Percentiles rank a stretch among this genome's conserved stretches.
These are phyloP conservation scores for Tolypocladium nubicola DNA, from an alignment of 2,329 filamentous ascomycete genomes.

Conservation along the genomic window DNA sequence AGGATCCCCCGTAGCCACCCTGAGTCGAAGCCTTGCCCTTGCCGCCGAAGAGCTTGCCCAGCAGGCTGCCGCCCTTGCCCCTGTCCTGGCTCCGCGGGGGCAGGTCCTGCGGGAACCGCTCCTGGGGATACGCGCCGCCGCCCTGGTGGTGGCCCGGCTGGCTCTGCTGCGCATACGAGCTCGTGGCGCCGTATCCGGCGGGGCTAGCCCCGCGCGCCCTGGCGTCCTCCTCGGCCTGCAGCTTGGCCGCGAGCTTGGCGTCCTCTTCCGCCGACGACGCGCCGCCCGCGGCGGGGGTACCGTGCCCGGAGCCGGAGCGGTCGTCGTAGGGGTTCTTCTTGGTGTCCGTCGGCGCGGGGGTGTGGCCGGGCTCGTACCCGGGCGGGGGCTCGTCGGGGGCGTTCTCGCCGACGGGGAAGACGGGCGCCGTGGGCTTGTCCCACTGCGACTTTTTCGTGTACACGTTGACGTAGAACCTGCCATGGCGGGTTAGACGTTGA, in stretches of 20 bases:
- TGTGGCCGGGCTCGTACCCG: conserved; percentile 43
- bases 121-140: conserved; percentile 13
- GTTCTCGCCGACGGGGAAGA: conserved; percentile 36
- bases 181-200: conserved; percentile 17
- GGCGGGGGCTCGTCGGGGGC: conserved; percentile 54
- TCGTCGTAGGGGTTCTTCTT: conserved; percentile 65
- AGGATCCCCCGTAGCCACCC: conserved; percentile 13
- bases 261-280: conserved; percentile 46
- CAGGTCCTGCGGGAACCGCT: conserved; percentile 25
- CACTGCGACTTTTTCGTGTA: conserved; percentile 84
- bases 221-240: conserved; percentile 78
- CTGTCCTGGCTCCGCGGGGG: conserved; percentile 29
- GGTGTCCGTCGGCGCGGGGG: conserved; percentile 33
- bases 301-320: conserved; percentile 11
- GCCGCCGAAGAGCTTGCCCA: conserved; percentile 39
- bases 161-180: conserved; percentile 15
- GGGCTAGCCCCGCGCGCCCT: conserved; percentile 29
- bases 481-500: neutral
- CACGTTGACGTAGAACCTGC: conserved; percentile 83
- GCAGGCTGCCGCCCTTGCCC: conserved; percentile 29
- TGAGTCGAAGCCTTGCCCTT: conserved; percentile 23
- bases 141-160: too few relatives aligned
- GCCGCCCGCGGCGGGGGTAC: conserved; percentile 17
- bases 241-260: conserved; percentile 59
- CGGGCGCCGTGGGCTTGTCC: conserved; percentile 68